Conservation (phyloP, 1,139 yeast genomes). For the Trichomonascaceae sp. region DNA sequence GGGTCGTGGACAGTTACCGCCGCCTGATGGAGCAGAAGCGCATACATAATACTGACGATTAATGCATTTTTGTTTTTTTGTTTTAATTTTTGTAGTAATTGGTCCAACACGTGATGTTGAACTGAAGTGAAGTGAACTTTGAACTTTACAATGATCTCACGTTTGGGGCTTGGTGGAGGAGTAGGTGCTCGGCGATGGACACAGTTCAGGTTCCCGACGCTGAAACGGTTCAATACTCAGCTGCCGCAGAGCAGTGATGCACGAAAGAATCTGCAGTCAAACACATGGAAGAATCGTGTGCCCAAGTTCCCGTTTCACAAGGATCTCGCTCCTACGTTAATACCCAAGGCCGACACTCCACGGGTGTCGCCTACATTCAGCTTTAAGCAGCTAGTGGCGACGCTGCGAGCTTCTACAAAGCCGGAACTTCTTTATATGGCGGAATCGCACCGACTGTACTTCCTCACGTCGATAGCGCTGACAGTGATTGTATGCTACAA, state of each 20-base stretch:
- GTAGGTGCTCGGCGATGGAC: too few species aligned
- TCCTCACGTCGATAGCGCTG: conserved; percentile 53
- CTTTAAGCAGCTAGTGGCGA: conserved; percentile 50
- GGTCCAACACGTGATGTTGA: too few species aligned
- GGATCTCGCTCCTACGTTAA: conserved; percentile 52
- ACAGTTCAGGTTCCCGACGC: too few species aligned
- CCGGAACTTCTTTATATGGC: conserved; percentile 76
- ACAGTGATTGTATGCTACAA: conserved; percentile 61
- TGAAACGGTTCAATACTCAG: conserved; percentile 6
- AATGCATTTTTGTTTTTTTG: too few species aligned
- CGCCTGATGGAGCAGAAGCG: conserved; percentile 18
- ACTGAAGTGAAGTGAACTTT: too few species aligned
- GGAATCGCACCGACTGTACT: conserved; percentile 70
- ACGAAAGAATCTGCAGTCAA: conserved; percentile 15
- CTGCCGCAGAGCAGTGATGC: conserved; percentile 17
- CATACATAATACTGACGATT: conserved; percentile 1
- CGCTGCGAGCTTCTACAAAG: conserved; percentile 39
- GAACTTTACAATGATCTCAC: too few species aligned
- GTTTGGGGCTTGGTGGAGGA: too few species aligned
- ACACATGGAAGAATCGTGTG: conserved; percentile 21
- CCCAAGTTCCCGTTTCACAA: conserved; percentile 54
- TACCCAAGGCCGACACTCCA: conserved; percentile 44
- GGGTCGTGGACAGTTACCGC: conserved; percentile 24
- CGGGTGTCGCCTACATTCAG: conserved; percentile 46
- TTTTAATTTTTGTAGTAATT: too few species aligned